Evolutionary conservation across 2,329 filamentous ascomycete species (phyloP).

Genomic region (Lecanicillium sp.): DNA sequence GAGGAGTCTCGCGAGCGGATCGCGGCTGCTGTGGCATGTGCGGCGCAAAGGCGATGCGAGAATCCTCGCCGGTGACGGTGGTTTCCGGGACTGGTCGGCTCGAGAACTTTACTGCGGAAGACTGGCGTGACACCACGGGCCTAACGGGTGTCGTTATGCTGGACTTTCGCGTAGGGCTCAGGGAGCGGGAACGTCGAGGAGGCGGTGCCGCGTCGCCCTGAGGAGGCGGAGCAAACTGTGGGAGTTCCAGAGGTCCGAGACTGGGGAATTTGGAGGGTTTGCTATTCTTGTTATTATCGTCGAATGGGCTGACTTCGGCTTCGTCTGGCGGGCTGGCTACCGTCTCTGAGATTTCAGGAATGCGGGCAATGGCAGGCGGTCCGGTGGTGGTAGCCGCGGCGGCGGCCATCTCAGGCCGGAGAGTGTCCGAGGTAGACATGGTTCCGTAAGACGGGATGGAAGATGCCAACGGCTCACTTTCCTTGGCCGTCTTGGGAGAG

Average conservation of each 20-base stretch:
- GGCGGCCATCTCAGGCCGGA: background rate
- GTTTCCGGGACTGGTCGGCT: slow-evolving; percentile 67
- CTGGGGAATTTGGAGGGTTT: background rate
- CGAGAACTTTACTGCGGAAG: slow-evolving; percentile 56
- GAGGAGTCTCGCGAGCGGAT: slow-evolving; percentile 18
- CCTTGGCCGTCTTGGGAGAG: background rate
- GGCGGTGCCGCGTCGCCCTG: slow-evolving; percentile 3
- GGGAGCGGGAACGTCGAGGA: slow-evolving; percentile 14
- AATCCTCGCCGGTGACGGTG: slow-evolving; percentile 52
- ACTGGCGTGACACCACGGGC: slow-evolving; percentile 43
- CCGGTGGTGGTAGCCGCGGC: background rate
- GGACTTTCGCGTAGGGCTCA: slow-evolving; percentile 14
- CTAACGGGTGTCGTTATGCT: slow-evolving; percentile 20
- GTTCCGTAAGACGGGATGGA: slow-evolving; percentile 5
- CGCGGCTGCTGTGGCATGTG: slow-evolving; percentile 14
- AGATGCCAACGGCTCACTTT: background rate
- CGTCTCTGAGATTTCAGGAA: slow-evolving; percentile 8
- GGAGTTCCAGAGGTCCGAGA: slow-evolving; percentile 1
- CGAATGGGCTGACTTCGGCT: background rate
- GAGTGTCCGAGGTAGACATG: slow-evolving; percentile 1
- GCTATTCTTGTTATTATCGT: too few species aligned
- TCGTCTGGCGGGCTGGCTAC: background rate
- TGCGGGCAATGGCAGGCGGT: background rate
- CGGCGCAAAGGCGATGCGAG: slow-evolving; percentile 61
- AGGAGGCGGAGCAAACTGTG: background rate